Percentiles rank a stretch among this genome's conserved stretches.
Evolutionary conservation across 805 yeast genomes (phyloP).

Genomic region (Brettanomyces custersianus): DNA sequence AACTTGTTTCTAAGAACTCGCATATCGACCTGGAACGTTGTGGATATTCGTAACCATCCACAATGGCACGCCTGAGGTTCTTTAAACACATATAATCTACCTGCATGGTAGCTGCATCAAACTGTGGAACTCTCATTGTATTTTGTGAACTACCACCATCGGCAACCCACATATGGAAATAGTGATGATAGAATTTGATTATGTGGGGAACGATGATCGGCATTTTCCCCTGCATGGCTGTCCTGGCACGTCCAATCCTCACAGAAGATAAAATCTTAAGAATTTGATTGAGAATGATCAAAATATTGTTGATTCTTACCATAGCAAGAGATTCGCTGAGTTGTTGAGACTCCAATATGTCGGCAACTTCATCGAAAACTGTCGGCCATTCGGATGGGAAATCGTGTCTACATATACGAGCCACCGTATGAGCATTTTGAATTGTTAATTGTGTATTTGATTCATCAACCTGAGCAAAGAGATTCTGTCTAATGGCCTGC

Average conservation of each 20-base stretch:
- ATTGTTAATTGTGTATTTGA: slow-evolving; percentile 64
- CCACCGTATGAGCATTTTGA: slow-evolving; percentile 79
- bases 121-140: no score
- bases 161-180: slow-evolving; percentile 56
- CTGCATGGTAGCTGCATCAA: slow-evolving; percentile 52
- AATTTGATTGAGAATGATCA: slow-evolving; percentile 66
- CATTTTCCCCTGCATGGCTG: slow-evolving; percentile 65
- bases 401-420: slow-evolving; percentile 72
- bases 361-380: slow-evolving; percentile 57
- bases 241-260: slow-evolving; percentile 74
- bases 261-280: slow-evolving; percentile 68
- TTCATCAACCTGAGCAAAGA: slow-evolving; percentile 54
- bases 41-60: slow-evolving; percentile 68
- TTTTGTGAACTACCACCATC: no score
- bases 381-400: slow-evolving; percentile 85
- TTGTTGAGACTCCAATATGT: slow-evolving; percentile 34
- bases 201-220: slow-evolving; percentile 54
- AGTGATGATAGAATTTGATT: slow-evolving; percentile 47
- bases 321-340: slow-evolving; percentile 24
- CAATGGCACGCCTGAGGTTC: slow-evolving; percentile 59
- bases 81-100: slow-evolving; percentile 74
- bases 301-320: slow-evolving; percentile 49
- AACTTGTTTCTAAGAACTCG: slow-evolving; percentile 50
- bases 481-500: slow-evolving; percentile 42
- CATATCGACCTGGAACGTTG: slow-evolving; percentile 47